A percentile compares a stretch with the other conserved stretches of the same genome.
Evolutionary conservation across 1,139 yeast genomes (phyloP).

Genomic region (Saccharomyces hybrid): DNA sequence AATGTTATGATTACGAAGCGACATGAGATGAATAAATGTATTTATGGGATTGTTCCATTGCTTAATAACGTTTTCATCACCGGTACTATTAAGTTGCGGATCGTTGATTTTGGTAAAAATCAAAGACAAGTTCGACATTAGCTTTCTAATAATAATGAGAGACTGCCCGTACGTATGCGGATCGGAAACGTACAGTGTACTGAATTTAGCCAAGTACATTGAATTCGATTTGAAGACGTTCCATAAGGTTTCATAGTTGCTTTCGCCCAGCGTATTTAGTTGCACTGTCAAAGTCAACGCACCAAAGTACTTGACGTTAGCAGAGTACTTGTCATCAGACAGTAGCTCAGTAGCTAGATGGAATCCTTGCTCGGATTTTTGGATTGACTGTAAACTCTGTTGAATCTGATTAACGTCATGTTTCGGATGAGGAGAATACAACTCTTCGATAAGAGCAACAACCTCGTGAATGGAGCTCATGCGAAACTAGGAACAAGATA

Average conservation of each 20-base stretch:
- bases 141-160: slow-evolving; percentile 37
- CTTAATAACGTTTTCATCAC: slow-evolving; percentile 5
- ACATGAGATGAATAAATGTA: slow-evolving; percentile 26
- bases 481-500: neutral
- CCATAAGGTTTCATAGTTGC: slow-evolving; percentile 16
- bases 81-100: slow-evolving; percentile 5
- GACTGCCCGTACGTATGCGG: slow-evolving; percentile 11
- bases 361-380: slow-evolving; percentile 46
- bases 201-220: slow-evolving; percentile 18
- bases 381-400: slow-evolving; percentile 45
- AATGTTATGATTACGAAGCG: slow-evolving; percentile 10
- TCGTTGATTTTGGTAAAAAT: slow-evolving; percentile 37
- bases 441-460: slow-evolving; percentile 24
- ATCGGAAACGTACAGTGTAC: slow-evolving; percentile 13
- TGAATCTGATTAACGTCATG: slow-evolving; percentile 42
- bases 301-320: slow-evolving; percentile 60
- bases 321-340: slow-evolving; percentile 31
- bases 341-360: slow-evolving; percentile 45
- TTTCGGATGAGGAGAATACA: slow-evolving; percentile 30
- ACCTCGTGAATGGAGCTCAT: slow-evolving; percentile 21
- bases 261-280: slow-evolving; percentile 31
- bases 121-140: slow-evolving; percentile 49
- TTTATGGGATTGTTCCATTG: slow-evolving; percentile 38
- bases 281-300: slow-evolving; percentile 63
- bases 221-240: slow-evolving; percentile 25